A percentile compares a stretch with the other conserved stretches of the same genome.
These are phyloP conservation scores for Caryopteris hybrid DNA, from an alignment of 305 asterid species.

Conservation along the genomic window DNA sequence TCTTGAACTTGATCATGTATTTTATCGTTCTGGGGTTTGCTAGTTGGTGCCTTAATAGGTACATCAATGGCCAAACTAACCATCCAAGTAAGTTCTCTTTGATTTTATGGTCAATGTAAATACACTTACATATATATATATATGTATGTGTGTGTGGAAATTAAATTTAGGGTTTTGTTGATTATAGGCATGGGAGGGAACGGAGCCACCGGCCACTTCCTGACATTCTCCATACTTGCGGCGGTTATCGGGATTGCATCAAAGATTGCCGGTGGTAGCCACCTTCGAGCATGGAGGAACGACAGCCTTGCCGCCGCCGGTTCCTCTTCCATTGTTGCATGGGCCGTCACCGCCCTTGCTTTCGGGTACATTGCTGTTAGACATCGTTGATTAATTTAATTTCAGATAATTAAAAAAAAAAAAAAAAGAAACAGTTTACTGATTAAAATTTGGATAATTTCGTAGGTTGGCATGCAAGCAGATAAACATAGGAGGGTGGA, in stretches of 20 bases:
- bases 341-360: conserved; percentile 76
- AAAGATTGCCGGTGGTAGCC: conserved; percentile 60
- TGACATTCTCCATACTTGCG: conserved; percentile 53
- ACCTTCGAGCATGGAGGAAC: conserved; percentile 61
- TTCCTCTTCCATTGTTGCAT: conserved; percentile 53
- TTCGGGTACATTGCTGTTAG: conserved; percentile 38
- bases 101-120: too few relatives aligned
- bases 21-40: conserved; percentile 61
- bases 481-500: conserved; percentile 55
- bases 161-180: too few relatives aligned
- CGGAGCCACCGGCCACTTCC: conserved; percentile 62
- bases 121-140: too few relatives aligned
- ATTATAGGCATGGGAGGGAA: conserved; percentile 61
- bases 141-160: too few relatives aligned
- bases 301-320: conserved; percentile 83
- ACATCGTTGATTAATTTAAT: too few relatives aligned
- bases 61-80: conserved; percentile 66
- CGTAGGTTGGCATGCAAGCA: conserved; percentile 72
- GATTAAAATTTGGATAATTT: not conserved
- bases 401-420: too few relatives aligned
- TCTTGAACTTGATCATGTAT: conserved; percentile 69
- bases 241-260: conserved; percentile 62
- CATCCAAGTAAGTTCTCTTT: conserved; percentile 61
- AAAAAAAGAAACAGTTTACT: too few relatives aligned
- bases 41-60: conserved; percentile 69